phyloP scores from a whole-genome alignment of 2,329 filamentous ascomycete genomes.

The Colletotrichum lentis region DNA sequence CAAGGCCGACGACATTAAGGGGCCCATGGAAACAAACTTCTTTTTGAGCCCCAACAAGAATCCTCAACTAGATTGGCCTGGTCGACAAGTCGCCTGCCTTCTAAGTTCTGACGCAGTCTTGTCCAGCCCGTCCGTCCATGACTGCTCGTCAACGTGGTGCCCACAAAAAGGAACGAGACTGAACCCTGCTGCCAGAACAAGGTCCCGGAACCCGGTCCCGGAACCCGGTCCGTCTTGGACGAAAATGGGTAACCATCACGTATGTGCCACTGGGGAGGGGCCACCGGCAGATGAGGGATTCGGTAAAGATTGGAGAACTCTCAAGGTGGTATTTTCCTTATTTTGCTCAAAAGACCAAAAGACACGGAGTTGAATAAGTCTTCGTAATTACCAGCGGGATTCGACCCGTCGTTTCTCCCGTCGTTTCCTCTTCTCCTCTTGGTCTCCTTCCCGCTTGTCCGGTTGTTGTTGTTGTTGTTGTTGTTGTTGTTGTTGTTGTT shows the following conservation, averaged over 20 bases:
- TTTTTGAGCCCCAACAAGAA: not conserved
- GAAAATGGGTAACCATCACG: constrained; percentile 13
- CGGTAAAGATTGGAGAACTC: not conserved
- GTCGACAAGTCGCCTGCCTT: not conserved
- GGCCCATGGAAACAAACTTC: not conserved
- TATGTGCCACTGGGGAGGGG: constrained; percentile 5
- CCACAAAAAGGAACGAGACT: constrained; percentile 5
- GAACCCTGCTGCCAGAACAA: constrained; percentile 15
- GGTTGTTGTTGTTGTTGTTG: too few species aligned
- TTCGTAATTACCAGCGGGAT: constrained; percentile 13
- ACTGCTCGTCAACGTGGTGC: not conserved
- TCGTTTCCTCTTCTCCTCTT: not conserved
- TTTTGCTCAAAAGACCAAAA: not conserved
- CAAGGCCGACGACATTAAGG: not conserved
- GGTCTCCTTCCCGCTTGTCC: not conserved
- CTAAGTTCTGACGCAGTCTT: not conserved
- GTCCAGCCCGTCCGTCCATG: not conserved
- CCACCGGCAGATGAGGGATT: constrained; percentile 18
- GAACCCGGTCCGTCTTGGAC: too few species aligned
- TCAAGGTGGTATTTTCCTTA: too few species aligned
- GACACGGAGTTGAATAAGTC: constrained; percentile 5
- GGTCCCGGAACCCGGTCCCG: constrained; percentile 8
- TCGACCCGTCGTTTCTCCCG: not conserved
- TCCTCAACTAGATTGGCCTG: not conserved
- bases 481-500: too few species aligned